Evolutionary conservation across 352 stramenopile genomes (phyloP), one percentile per base, ranked within the genome.

Genomic region (Peronospora belbahrii): DNA sequence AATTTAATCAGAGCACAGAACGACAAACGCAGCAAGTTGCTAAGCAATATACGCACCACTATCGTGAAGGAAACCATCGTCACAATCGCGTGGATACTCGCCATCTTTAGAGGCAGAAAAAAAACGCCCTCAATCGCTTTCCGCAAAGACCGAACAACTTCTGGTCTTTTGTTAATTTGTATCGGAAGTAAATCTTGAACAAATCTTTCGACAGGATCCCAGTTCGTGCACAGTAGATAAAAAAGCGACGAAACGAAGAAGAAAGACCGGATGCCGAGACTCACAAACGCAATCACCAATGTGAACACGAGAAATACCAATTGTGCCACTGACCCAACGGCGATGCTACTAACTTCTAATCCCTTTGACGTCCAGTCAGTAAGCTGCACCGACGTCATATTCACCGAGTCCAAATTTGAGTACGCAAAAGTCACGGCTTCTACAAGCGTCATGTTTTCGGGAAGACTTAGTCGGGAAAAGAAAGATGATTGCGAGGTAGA

Each of bases 231-330:
- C 18, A 94, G 50, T 7, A 94, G 59, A 43, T 91, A 94, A 55
- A 94, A 94, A 6, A 94, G 60, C 43, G 80, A 88, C 38, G 82
- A 85, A 45, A 91, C 72, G 62, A 94, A 91, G 68, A 94, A 94
- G 45, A 94, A 83, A 8, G 82, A 77, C 14, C 82, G 81, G 30
- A 94, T 78, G 11, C 82, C 82, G 24, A 94, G 62, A 52, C 79
- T 91, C 23, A 94, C 76, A 50, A 94, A 94, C 27, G 82, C 82
- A 54, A 94, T 75, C 34, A 91, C 52, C 19, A 94, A 45, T 14
- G 82, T 88, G 55, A 84, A 67, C 7, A 88, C 49, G 2, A 91
- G 58, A 17, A 94, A 78, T 0, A 91, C 59, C 13, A 94, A 51
- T 53, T 90, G 79, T n/a, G 78, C 67, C 11, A 94, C 70, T 10